Percentiles rank a stretch among this genome's conserved stretches.
Conservation (phyloP, 78 protist species). For the Ministeria vibrans region DNA sequence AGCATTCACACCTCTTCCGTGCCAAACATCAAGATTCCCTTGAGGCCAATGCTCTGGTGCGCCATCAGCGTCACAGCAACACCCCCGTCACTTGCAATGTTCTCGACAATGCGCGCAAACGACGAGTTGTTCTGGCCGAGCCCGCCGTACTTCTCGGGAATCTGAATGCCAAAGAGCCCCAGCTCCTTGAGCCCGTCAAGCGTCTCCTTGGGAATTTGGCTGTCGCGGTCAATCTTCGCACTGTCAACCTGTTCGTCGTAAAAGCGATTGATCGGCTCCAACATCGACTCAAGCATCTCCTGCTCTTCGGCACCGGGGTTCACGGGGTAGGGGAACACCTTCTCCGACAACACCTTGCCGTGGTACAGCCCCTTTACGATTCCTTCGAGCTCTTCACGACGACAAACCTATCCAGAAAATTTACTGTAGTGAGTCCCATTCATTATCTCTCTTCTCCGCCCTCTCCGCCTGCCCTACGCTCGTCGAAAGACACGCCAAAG, state of each 20-base stretch:
- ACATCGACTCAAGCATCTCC: not conserved
- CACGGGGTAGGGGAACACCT: not conserved
- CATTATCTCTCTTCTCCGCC: too few species aligned
- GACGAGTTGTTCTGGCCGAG: constrained; percentile 31
- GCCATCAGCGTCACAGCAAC: constrained; percentile 16
- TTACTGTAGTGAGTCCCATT: too few species aligned
- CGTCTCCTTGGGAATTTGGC: constrained; percentile 3
- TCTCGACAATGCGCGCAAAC: not conserved
- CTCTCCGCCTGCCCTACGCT: too few species aligned
- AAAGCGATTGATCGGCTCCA: constrained; percentile 14
- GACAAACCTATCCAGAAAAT: too few species aligned
- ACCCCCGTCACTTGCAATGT: not conserved
- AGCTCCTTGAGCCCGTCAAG: constrained; percentile 10
- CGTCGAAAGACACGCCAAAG: too few species aligned
- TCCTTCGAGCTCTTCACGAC: too few species aligned
- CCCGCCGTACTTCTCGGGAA: constrained; percentile 41
- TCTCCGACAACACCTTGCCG: not conserved
- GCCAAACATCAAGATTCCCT: constrained; percentile 18
- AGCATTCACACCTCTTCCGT: too few species aligned
- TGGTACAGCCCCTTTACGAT: not conserved
- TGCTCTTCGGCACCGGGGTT: not conserved
- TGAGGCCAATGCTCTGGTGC: constrained; percentile 33
- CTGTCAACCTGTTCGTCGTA: not conserved
- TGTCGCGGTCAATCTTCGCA: not conserved
- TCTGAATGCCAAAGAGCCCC: constrained; percentile 21